Base-by-base conservation (phyloP, 495 filamentous ascomycete species). In the Neurospora discreta region DNA sequence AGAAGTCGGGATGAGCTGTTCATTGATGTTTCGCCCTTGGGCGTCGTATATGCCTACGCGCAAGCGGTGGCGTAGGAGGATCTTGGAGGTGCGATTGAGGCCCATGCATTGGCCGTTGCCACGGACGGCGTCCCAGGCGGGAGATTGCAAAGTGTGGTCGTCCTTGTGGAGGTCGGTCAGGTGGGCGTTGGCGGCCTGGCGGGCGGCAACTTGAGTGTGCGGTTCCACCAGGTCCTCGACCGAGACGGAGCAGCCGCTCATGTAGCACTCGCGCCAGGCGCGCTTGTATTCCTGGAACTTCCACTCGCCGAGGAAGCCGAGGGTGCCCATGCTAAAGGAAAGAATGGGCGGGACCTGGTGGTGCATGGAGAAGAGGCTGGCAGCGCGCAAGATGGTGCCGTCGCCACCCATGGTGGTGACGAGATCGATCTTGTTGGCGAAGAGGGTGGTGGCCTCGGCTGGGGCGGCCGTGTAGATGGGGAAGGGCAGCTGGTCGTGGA, bases 261-360 rank as follows among this genome's bases (percentile, higher is more conserved):
- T 94, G 81, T 95, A 97, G 36, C 95, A 92, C 78, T 97, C 93
- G 36, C 93, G 86, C 82, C 95, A 97, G 0, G 95, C 95, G 33
- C 91, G 86, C 77, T 95, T 95, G 79, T 94, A 91, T 74, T 98
- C 94, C 13, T 85, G 83, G 79, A 98, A 98, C 74, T 93, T 95
- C 94, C 95, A 98, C 81, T 98, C 95, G 41, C 95, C 94, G 20
- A 99, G 83, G 73, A 99, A 99, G 0, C 95, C 95, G 2, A 99
- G 82, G 0, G 94, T 94, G 7, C 95, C 95, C 94, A 99, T 97
- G 78, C 93, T 95, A 81, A 99, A 99, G 13, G 91, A 91, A 30
- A 99, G 84, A n/a, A 98, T 90, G 0, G 96, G 95, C 0, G 95
- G 95, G 0, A 98, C 94, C 46, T 88, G 87, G 52, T 87, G 80